Base-by-base conservation (phyloP, 2,329 filamentous ascomycete species). In the Botrytis elliptica region DNA sequence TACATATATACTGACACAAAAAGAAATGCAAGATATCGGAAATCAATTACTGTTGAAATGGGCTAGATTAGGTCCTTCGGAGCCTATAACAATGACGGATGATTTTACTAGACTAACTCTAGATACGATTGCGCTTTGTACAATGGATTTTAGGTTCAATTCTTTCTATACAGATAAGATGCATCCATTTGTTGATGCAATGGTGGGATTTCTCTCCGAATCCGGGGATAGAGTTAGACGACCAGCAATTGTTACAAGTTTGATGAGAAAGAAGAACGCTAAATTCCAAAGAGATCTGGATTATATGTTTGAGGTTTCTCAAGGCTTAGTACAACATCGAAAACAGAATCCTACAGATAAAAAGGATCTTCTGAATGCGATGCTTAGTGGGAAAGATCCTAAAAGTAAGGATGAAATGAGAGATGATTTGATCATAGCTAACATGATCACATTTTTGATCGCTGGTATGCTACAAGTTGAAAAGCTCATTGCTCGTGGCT, bases 61-160 rank as follows among this genome's bases (percentile, higher is more conserved):
- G 86, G 90, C 90, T 42, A 86, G 91, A 44, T 84, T 88, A 76
- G 92, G 91, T 0, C 83, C 88, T 1, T 80, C 84, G 1, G 80
- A 84, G 52, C 83, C 86, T 8, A 91, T 94, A 74, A 83, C 85
- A 55, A 87, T 88, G 0, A 86, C 87, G 0, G 89, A 91, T 33
- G 90, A 93, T 81, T 92, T 92, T 75, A 93, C 91, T 3, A 87
- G 91, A 25, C 83, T 94, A 46, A 89, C 92, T 0, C 85, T 94
- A 3, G 92, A 94, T 79, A 92, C 91, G 0, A 72, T 76, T 72
- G 69, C 90, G 1, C 85, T 94, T 89, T 44, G 93, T 93, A 91
- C 85, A 84, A 71, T 75, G 72, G 76, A 75, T 46, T 75, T 70
- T 20, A 89, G 92, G 29, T 94, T 94, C 85, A 94, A 94, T 82